Evolutionary conservation across 495 filamentous ascomycete species (phyloP).

Genomic region (Chaetomium tenue): DNA sequence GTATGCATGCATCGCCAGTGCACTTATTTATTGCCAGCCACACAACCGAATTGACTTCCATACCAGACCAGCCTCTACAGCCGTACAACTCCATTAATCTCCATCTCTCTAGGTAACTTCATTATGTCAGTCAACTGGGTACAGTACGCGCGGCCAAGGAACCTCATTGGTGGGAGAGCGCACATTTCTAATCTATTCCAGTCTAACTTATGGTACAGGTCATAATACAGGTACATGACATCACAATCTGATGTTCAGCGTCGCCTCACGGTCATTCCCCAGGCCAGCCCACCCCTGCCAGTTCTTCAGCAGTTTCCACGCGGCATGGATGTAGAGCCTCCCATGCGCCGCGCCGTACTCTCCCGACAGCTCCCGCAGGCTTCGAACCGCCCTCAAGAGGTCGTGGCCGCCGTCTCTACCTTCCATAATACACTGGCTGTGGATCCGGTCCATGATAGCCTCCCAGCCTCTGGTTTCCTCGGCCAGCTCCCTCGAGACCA

Average conservation of each 20-base stretch:
- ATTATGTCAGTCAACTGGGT: no score
- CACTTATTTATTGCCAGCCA: no score
- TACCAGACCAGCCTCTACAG: no score
- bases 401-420: constrained; percentile 22
- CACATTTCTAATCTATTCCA: not conserved
- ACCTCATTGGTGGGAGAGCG: no score
- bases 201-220: not conserved
- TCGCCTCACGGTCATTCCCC: constrained; percentile 27
- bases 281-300: constrained; percentile 35
- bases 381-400: constrained; percentile 30
- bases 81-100: no score
- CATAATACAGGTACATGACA: not conserved
- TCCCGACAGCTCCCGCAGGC: constrained; percentile 30
- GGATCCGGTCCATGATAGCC: constrained; percentile 17
- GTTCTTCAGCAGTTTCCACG: constrained; percentile 32
- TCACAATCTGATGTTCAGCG: constrained; percentile 36
- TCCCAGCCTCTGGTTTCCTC: constrained; percentile 25
- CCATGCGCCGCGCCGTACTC: constrained; percentile 15
- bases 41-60: no score
- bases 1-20: no score
- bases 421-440: not conserved
- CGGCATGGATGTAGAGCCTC: constrained; percentile 27
- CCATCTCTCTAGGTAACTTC: no score
- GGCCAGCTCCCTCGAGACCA: constrained; percentile 15
- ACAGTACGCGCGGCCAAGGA: no score